phyloP scores from a whole-genome alignment of 2,329 filamentous ascomycete genomes.

The Trichoderma sp. region DNA sequence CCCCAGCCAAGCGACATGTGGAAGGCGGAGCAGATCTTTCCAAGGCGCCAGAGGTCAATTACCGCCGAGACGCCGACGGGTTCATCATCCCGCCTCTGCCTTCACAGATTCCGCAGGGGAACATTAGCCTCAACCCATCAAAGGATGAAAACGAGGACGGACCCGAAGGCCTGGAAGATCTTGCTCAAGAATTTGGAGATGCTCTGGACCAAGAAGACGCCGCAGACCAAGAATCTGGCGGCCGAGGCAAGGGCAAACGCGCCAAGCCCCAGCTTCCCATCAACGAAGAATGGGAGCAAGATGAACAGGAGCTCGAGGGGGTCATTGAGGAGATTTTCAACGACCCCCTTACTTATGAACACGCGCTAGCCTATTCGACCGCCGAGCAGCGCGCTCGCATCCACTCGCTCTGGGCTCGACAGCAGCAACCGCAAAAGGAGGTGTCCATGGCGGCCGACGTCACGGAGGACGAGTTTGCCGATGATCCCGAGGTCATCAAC shows the following conservation, averaged over 20 bases:
- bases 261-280: constrained; percentile 55
- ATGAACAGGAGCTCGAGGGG: constrained; percentile 66
- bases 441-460: constrained; percentile 67
- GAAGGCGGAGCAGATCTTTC: constrained; percentile 43
- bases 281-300: constrained; percentile 63
- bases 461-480: constrained; percentile 79
- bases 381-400: constrained; percentile 59
- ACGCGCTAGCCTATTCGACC: constrained; percentile 60
- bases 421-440: constrained; percentile 50
- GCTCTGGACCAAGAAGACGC: constrained; percentile 39
- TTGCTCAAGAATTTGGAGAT: constrained; percentile 52
- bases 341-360: constrained; percentile 59
- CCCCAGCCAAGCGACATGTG: constrained; percentile 29
- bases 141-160: constrained; percentile 31
- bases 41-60: constrained; percentile 41
- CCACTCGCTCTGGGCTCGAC: constrained; percentile 55
- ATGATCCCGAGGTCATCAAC: constrained; percentile 83
- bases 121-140: constrained; percentile 33
- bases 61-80: constrained; percentile 65
- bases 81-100: constrained; percentile 64
- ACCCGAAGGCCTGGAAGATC: constrained; percentile 43
- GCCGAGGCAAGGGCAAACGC: constrained; percentile 34
- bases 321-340: constrained; percentile 73
- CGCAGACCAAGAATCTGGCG: constrained; percentile 29
- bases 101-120: constrained; percentile 43